Percentiles rank a stretch among this genome's conserved stretches.
Conservation (phyloP, 495 filamentous ascomycete genomes). For the Trichocladium uniseriatum region DNA sequence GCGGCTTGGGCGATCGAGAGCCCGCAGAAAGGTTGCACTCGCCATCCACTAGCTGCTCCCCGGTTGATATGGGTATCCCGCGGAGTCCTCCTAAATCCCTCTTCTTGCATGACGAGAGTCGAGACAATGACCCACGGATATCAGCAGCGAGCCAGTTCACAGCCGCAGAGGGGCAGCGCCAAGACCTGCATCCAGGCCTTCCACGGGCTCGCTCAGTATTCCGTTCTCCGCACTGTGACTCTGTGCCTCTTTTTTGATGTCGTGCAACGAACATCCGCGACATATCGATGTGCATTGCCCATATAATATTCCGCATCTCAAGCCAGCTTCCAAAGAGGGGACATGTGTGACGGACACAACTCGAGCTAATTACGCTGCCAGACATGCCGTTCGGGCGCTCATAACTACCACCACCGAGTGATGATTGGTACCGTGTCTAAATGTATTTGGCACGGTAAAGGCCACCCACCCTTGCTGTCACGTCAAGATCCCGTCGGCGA, state of each 20-base stretch:
- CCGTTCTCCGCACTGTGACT: not conserved
- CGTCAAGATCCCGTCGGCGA: no score
- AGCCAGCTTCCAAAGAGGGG: not conserved
- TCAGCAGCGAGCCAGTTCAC: not conserved
- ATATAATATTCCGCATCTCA: not conserved
- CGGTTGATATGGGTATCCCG: not conserved
- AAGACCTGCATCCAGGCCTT: not conserved
- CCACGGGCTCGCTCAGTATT: not conserved
- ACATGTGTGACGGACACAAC: not conserved
- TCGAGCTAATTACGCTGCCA: no score
- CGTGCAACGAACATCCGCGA: not conserved
- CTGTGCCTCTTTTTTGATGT: not conserved
- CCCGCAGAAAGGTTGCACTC: not conserved
- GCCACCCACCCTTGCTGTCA: no score
- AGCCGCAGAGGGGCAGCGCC: not conserved
- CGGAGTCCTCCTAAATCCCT: not conserved
- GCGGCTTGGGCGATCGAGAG: constrained; percentile 12
- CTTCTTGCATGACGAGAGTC: not conserved
- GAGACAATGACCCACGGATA: not conserved
- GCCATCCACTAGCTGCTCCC: not conserved
- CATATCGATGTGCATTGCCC: not conserved
- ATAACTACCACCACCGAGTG: no score
- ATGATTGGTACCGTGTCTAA: no score
- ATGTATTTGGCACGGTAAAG: no score
- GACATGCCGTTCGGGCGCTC: no score